Evolutionary conservation across 306 rosid genomes (phyloP), one percentile per base, ranked within the genome.

Genomic region (Glycine soja): DNA sequence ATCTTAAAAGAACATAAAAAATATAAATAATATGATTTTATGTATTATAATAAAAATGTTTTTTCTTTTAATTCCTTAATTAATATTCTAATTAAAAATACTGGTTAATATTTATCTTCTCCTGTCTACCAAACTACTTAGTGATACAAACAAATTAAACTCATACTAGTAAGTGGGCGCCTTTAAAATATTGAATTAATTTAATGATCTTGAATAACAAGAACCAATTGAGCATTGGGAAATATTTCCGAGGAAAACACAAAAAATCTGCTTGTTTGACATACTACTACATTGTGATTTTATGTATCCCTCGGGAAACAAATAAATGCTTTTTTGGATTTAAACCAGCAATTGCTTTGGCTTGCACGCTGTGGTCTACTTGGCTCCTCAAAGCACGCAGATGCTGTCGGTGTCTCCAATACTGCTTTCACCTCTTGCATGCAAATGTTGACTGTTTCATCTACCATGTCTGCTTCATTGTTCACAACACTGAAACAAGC

Each of bases 311-410:
- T 90, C 65, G 95, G 92, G 84, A 93, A 91, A 80, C 84, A 86
- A 84, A 80, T 70, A 85, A 84, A 80, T 70, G 84, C 7, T 16
- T 40, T 87, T 84, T 64, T 69, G 61, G 79, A 86, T 81, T 68
- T 46, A 78, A 87, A 86, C 80, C 89, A 89, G 87, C 98, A 94
- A 84, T 52, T 80, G 89, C 95, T 81, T 92, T 70, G 97, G 91
- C 83, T 84, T 90, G 88, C 86, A 85, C 89, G 93, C 91, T 84
- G 53, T 85, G 88, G 93, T 91, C 95, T 92, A 91, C 89, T 83
- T 82, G 80, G 72, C 80, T 72, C 85, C 83, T 78, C 77, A 0
- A 3, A 58, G 66, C 63, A 58, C 87, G 81, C 58, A 77, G 32
- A 45, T 68, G 46, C 57, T 53, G 85, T 83, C 79, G 78, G 45